Evolutionary conservation across 2,329 filamentous ascomycete genomes (phyloP).

Genomic region (Botrytis fabae): DNA sequence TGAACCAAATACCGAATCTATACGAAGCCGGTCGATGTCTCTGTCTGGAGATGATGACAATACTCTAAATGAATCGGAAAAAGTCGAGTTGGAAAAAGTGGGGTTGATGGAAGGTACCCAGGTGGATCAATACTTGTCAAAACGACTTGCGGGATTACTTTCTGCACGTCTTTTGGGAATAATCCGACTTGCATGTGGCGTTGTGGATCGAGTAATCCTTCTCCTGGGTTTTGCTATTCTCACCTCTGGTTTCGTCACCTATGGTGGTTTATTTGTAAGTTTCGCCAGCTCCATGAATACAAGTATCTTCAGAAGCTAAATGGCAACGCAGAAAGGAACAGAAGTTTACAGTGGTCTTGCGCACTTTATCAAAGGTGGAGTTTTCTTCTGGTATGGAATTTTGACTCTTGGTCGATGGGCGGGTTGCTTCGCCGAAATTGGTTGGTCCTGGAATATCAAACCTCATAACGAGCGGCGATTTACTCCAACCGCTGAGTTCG

Average conservation of each 20-base stretch:
- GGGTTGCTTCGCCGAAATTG: slow-evolving; percentile 84
- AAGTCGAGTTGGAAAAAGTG: slow-evolving; percentile 48
- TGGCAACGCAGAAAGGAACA: slow-evolving; percentile 56
- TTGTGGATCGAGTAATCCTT: slow-evolving; percentile 75
- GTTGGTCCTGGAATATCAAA: slow-evolving; percentile 93
- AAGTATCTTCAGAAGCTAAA: slow-evolving; percentile 23
- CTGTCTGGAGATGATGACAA: slow-evolving; percentile 47
- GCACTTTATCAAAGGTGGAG: slow-evolving; percentile 90
- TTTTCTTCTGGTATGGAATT: slow-evolving; percentile 92
- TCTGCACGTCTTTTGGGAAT: slow-evolving; percentile 58
- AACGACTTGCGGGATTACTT: slow-evolving; percentile 55
- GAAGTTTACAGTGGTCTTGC: slow-evolving; percentile 79
- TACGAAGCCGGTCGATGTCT: slow-evolving; percentile 63
- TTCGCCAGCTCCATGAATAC: neutral
- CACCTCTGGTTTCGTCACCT: slow-evolving; percentile 71
- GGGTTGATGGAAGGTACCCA: slow-evolving; percentile 45
- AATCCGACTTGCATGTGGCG: slow-evolving; percentile 61
- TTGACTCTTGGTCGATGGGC: slow-evolving; percentile 87
- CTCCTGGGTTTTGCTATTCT: slow-evolving; percentile 75
- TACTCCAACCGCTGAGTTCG: slow-evolving; percentile 82
- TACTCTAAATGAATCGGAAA: slow-evolving; percentile 45
- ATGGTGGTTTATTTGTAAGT: slow-evolving; percentile 82
- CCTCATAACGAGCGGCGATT: slow-evolving; percentile 49
- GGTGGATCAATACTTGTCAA: slow-evolving; percentile 53
- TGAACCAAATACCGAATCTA: slow-evolving; percentile 65